These are phyloP conservation scores for Metrosideros polymorpha DNA, from an alignment of 441 rosid genomes.

Conservation along the genomic window DNA sequence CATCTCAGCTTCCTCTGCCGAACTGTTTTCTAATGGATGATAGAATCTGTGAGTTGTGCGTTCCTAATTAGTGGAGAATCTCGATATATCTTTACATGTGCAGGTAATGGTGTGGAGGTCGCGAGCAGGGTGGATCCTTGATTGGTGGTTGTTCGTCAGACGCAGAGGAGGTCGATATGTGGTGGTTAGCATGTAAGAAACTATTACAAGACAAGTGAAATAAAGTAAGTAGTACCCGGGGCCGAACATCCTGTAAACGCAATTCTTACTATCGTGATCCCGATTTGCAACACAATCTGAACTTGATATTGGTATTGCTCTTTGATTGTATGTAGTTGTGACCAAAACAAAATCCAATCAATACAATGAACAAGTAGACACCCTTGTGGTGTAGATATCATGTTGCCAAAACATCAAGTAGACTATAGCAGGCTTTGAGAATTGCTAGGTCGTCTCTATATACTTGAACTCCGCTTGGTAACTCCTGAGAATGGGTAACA, in stretches of 20 bases:
- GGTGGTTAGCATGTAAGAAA: neutral
- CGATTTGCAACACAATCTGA: neutral
- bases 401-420: neutral
- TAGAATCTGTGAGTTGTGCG: neutral
- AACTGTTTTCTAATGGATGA: neutral
- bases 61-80: neutral
- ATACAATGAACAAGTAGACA: neutral
- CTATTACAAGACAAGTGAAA: neutral
- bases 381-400: neutral
- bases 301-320: neutral
- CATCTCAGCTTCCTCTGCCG: neutral
- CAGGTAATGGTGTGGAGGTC: conserved; percentile 93
- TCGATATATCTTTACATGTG: neutral
- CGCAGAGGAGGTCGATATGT: neutral
- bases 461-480: neutral
- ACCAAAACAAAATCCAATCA: neutral
- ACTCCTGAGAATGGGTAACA: neutral
- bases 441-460: neutral
- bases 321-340: neutral
- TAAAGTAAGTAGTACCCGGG: neutral
- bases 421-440: neutral
- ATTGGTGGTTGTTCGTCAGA: neutral
- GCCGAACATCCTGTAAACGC: neutral
- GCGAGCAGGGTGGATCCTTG: conserved; percentile 42
- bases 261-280: neutral